Percentiles rank a stretch among this genome's conserved stretches.
Evolutionary conservation across 1,139 yeast species (phyloP).

Genomic region (Saccharomyces pastorianus): DNA sequence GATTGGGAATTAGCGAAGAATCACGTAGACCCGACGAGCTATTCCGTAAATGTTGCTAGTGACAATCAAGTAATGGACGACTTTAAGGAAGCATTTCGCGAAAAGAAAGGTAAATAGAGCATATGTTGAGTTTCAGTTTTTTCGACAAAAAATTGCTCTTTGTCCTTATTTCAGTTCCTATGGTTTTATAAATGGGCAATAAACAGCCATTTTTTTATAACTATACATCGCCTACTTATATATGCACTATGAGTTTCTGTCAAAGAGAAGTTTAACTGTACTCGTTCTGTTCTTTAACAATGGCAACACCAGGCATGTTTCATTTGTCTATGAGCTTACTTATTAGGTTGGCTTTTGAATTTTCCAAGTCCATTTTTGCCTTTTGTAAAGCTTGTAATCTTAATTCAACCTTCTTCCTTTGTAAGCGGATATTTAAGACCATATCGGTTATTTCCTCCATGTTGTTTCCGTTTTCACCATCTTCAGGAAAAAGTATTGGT

Average conservation of each 20-base stretch:
- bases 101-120: background rate
- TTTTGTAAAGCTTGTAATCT: constrained; percentile 3
- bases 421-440: constrained; percentile 1
- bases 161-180: background rate
- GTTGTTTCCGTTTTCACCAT: background rate
- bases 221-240: background rate
- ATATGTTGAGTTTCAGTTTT: background rate
- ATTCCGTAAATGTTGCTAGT: constrained; percentile 14
- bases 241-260: background rate
- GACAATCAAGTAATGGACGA: constrained; percentile 16
- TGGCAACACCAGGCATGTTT: background rate
- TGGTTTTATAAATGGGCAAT: background rate
- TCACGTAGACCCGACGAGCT: constrained; percentile 2
- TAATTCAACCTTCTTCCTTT: constrained; percentile 3
- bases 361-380: background rate
- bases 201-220: background rate
- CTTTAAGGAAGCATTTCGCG: constrained; percentile 13
- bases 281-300: too few species aligned
- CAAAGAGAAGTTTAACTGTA: background rate
- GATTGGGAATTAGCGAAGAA: constrained; percentile 1
- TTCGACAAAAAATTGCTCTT: background rate
- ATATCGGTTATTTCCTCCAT: background rate
- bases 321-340: background rate
- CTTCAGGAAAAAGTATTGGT: constrained; percentile 3
- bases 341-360: background rate